Base-by-base conservation (phyloP, 441 rosid species). In the Hura crepitans region DNA sequence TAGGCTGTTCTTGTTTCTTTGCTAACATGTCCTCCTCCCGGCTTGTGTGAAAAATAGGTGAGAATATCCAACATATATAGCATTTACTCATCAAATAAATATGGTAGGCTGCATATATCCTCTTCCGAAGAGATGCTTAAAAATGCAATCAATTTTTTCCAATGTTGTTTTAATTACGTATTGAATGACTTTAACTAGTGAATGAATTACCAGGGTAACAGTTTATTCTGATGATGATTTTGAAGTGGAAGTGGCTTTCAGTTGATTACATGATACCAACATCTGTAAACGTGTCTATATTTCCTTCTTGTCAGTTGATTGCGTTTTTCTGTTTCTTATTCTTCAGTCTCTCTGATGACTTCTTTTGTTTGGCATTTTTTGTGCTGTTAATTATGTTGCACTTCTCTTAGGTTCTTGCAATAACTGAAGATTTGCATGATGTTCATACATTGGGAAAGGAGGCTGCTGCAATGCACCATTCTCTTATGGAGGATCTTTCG, bases 391-490 rank as follows among this genome's bases (percentile, higher is more conserved):
- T 71, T 20, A 47, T 71, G 51, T 76, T 67, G 50, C 59, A 47
- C 74, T 78, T 74, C 72, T 72, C 54, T 75, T 81, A 94, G 97
- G 96, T 94, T 78, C 85, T 92, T 78, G 94, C 96, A 68, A 88
- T 90, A 73, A 91, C 97, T 51, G 96, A 86, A 78, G 97, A 89
- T 81, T 85, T 94, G 81, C 96, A 87, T 71, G 99, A 90, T 72
- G 96, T 94, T 77, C 85, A 92, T 81, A 85, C 84, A 62, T 76
- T 90, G 78, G 99, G 97, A 75, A 91, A 86, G 87, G 97, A 91
- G 80, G 97, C 96, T 85, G 86, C 86, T 74, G 79, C 87, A 49
- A 75, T 85, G 69, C 91, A 92, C 58, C 80, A 57, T 75, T 86
- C 94, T 76, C 92, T 94, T 66, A 84, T 87, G 89, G 92, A 86